Conservation (phyloP, 257 asterid genomes). For the Solanum arcanum region DNA sequence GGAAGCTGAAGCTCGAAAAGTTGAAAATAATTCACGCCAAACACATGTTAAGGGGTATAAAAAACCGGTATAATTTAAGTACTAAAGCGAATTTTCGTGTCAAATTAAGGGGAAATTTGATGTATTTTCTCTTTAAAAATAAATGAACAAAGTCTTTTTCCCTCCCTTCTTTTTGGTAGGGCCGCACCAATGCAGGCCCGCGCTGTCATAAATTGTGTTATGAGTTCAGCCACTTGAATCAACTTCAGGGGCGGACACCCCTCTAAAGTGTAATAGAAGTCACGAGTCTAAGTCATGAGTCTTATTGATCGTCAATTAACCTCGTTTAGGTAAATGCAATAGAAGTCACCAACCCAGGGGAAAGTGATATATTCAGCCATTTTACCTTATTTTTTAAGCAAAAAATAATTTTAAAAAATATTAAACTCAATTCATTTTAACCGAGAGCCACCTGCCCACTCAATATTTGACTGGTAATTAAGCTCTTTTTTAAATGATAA, state of each 20-base stretch:
- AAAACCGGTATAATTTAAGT: too few species aligned
- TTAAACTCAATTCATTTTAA: background rate
- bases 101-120: too few species aligned
- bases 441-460: background rate
- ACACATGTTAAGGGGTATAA: too few species aligned
- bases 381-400: background rate
- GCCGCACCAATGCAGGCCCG: background rate
- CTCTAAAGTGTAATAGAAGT: background rate
- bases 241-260: background rate
- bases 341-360: background rate
- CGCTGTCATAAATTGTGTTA: background rate
- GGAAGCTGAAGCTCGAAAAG: accelerated
- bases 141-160: background rate
- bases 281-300: background rate
- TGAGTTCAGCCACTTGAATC: background rate
- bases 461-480: background rate
- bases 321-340: background rate
- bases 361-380: background rate
- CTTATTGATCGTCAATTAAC: background rate
- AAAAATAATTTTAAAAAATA: background rate
- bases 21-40: too few species aligned
- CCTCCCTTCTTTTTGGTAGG: background rate
- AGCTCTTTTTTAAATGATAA: background rate
- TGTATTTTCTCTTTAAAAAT: background rate
- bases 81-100: too few species aligned